Evolutionary conservation across 257 asterid species (phyloP).

Genomic region (Parsonsia alboflavescens): DNA sequence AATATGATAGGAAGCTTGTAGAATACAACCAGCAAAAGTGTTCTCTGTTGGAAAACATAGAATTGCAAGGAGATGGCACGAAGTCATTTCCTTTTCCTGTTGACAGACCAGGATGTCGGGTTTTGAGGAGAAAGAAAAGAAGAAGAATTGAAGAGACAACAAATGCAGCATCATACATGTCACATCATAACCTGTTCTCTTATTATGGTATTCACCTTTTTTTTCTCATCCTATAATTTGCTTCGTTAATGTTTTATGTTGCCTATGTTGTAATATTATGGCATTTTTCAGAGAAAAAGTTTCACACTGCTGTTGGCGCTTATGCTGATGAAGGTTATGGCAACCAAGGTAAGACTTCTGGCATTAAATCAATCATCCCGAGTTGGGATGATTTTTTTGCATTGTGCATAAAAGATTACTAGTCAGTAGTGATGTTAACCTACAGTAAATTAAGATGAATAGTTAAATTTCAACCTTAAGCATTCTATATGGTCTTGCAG

Average conservation of each 20-base stretch:
- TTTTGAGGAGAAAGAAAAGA: slow-evolving; percentile 62
- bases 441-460: neutral
- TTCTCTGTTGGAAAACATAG: slow-evolving; percentile 23
- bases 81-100: slow-evolving; percentile 44
- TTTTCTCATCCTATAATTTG: neutral
- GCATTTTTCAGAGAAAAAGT: slow-evolving; percentile 49
- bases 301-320: slow-evolving; percentile 29
- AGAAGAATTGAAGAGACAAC: slow-evolving; percentile 44
- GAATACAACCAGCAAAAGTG: slow-evolving; percentile 29
- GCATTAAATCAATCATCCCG: neutral
- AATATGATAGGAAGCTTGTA: slow-evolving; percentile 51
- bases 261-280: slow-evolving; percentile 11
- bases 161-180: slow-evolving; percentile 51
- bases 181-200: slow-evolving; percentile 64
- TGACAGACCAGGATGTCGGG: slow-evolving; percentile 15
- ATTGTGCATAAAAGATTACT: neutral
- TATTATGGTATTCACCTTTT: slow-evolving; percentile 44
- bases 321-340: slow-evolving; percentile 20
- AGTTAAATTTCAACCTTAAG: neutral
- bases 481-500: neutral
- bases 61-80: slow-evolving; percentile 26
- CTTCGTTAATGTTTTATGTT: slow-evolving; percentile 1
- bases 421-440: neutral
- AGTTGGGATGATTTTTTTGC: neutral
- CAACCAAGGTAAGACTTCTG: slow-evolving; percentile 41